Base-by-base conservation (phyloP, 2,329 filamentous ascomycete species). In the Fusarium virguliforme region DNA sequence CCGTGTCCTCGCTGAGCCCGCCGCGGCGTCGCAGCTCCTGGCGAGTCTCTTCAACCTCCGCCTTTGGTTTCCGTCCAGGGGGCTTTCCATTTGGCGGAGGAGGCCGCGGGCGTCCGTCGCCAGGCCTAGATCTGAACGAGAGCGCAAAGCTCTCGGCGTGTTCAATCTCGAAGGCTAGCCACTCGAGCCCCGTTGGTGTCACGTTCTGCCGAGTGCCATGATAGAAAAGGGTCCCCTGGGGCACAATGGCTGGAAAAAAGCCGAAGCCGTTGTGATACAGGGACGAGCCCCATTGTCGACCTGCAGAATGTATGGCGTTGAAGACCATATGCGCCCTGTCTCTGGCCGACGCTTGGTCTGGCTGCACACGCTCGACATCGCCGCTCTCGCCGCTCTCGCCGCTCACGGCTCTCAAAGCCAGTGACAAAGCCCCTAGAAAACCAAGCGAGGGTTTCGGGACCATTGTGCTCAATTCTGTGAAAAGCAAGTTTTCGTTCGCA, bases 91-190 rank as follows among this genome's bases (percentile, higher is more conserved):
- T 24, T 30, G 28, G 26, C 7, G 65, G 60, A 3, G 58, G 67
- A 18, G 58, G 58, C 38, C 24, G 48, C 7, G n/a, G 53, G 13
- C 7, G 51, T 3, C 28, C 24, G 32, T 37, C 40, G 1, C 41
- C 65, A 22, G 60, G 60, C 1, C 28, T 46, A 10, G 15, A 18
- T 26, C 60, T 70, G 30, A 51, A 54, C 6, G 74, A 76, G 7
- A 78, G 77, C 1, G 91, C 89, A 79, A 94, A 94, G 3, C 83
- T 76, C 70, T 91, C 83, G 0, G 92, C 90, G 79, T 94, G 92
- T 73, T 94, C 92, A 4, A 91, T 86, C 77, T 94, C 92, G 75
- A 94, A 94, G 0, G 92, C 92, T 1, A 94, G 83, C 91, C 92
- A 94, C 74, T 94, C 90, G 4, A 85, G 86, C 0, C 84, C 86